These are phyloP conservation scores for Acanthamoeba castellanii DNA, from an alignment of 208 protist genomes.

Conservation along the genomic window DNA sequence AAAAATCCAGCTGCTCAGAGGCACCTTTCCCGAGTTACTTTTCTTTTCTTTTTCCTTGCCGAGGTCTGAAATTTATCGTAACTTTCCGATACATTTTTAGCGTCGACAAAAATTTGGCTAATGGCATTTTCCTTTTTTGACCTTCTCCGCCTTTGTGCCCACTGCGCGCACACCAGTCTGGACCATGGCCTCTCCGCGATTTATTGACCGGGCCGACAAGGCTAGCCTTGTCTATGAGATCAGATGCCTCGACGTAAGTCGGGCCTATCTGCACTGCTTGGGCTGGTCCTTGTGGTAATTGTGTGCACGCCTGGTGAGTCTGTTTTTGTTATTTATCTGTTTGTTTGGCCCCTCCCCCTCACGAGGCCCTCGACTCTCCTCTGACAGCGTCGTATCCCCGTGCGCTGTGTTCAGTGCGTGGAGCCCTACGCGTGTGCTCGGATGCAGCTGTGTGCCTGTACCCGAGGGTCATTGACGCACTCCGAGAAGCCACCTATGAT, in stretches of 20 bases:
- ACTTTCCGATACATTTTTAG: no score
- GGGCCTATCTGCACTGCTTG: background rate
- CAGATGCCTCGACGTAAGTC: background rate
- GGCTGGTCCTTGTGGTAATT: background rate
- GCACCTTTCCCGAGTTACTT: no score
- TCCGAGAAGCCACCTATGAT: background rate
- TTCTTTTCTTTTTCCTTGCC: no score
- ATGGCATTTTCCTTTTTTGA: no score
- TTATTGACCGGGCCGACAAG: no score
- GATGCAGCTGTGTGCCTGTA: background rate
- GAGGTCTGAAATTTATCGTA: no score
- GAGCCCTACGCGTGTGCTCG: background rate
- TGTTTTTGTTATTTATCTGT: background rate
- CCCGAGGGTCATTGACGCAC: background rate
- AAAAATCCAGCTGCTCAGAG: no score
- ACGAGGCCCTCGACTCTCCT: no score
- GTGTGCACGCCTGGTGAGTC: background rate
- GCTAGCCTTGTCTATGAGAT: background rate
- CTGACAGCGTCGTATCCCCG: background rate
- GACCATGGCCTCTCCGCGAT: no score
- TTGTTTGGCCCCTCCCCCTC: background rate
- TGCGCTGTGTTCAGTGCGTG: background rate
- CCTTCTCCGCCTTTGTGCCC: no score
- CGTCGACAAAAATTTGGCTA: no score
- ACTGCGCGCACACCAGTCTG: no score